Conservation (phyloP, 2,329 filamentous ascomycete genomes). For the Penicillium expansum region DNA sequence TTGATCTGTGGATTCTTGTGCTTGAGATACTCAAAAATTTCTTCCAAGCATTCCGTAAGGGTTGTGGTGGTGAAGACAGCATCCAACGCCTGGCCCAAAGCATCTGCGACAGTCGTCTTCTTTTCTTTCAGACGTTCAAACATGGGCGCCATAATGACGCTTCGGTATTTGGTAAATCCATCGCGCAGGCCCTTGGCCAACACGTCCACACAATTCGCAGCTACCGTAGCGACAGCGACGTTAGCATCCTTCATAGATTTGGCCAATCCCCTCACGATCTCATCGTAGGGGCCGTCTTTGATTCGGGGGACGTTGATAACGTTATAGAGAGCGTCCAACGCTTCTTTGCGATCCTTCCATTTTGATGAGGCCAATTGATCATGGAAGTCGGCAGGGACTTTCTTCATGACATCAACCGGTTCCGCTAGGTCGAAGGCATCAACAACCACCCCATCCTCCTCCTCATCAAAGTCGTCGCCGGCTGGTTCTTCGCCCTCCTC, state of each 20-base stretch:
- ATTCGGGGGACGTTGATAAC: slow-evolving; percentile 82
- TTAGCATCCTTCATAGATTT: slow-evolving; percentile 99
- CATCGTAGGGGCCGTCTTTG: slow-evolving; percentile 84
- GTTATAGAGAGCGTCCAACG: slow-evolving; percentile 74
- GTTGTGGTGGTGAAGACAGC: slow-evolving; percentile 64
- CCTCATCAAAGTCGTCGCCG: slow-evolving; percentile 54
- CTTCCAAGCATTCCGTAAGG: slow-evolving; percentile 84
- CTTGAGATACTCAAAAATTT: slow-evolving; percentile 76
- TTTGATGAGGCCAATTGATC: slow-evolving; percentile 87
- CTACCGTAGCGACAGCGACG: slow-evolving; percentile 86
- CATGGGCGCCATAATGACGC: slow-evolving; percentile 79
- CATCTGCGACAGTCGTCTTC: slow-evolving; percentile 84
- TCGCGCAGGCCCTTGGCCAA: slow-evolving; percentile 81
- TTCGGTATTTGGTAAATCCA: slow-evolving; percentile 75
- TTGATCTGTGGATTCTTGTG: slow-evolving; percentile 99
- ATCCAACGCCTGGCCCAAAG: slow-evolving; percentile 80
- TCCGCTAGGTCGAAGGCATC: slow-evolving; percentile 81
- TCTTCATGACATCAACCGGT: slow-evolving; percentile 79
- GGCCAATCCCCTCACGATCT: slow-evolving; percentile 77
- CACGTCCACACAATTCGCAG: slow-evolving; percentile 87
- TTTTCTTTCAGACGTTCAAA: slow-evolving; percentile 97
- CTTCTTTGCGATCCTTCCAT: slow-evolving; percentile 98
- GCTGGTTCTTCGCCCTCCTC: slow-evolving; percentile 51
- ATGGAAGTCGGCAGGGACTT: slow-evolving; percentile 75
- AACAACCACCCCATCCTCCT: slow-evolving; percentile 63